These are phyloP conservation scores for Heliamphora pulchella DNA, from an alignment of 179 eudicot genomes.

Conservation along the genomic window DNA sequence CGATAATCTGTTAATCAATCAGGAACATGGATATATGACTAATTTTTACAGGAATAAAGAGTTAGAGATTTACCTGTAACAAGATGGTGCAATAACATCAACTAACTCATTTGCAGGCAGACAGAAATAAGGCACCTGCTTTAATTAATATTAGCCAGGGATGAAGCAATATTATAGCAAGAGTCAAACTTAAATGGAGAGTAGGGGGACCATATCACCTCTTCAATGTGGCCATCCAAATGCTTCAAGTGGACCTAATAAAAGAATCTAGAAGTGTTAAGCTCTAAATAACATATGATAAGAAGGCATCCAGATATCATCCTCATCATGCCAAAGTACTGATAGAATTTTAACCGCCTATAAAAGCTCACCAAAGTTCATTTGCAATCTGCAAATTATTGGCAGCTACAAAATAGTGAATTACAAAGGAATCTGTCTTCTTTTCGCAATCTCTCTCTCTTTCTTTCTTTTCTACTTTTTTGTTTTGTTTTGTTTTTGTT, in stretches of 20 bases:
- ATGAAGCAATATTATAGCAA: conserved; percentile 20
- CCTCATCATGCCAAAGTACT: background rate
- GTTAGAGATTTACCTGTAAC: conserved; percentile 63
- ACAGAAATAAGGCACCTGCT: conserved; percentile 94
- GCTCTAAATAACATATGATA: background rate
- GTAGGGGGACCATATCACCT: conserved; percentile 37
- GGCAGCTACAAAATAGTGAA: background rate
- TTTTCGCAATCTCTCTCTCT: background rate
- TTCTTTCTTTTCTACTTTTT: no score
- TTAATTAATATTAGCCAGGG: conserved; percentile 20
- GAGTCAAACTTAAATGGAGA: conserved; percentile 11
- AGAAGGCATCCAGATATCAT: background rate
- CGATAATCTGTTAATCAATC: no score
- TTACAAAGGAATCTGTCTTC: background rate
- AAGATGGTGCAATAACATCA: conserved; percentile 97
- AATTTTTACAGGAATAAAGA: background rate
- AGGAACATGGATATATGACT: background rate
- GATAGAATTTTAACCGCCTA: background rate
- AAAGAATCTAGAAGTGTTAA: background rate
- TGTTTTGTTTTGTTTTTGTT: background rate
- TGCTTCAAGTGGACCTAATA: conserved; percentile 92
- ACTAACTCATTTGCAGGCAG: conserved; percentile 92
- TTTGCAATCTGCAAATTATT: background rate
- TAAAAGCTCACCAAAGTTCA: background rate
- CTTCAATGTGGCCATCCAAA: conserved; percentile 96